Evolutionary conservation across 306 rosid genomes (phyloP).

Genomic region (Pterocarpus macrocarpus): DNA sequence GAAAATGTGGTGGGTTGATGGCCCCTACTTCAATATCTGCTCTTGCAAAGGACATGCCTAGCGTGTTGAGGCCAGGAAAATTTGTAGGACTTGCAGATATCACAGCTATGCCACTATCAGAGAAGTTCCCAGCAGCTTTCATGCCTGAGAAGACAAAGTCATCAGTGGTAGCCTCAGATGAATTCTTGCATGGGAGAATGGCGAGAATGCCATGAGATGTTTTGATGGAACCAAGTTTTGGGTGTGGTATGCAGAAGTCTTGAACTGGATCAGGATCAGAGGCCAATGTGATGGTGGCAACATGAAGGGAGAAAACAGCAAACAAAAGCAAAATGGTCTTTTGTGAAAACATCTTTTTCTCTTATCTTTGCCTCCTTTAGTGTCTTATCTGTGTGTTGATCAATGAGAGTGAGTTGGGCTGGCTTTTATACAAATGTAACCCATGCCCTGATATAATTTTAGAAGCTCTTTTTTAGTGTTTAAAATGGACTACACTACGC

Average conservation of each 20-base stretch:
- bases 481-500: slow-evolving; percentile 2
- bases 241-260: slow-evolving; percentile 88
- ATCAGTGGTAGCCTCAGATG: slow-evolving; percentile 67
- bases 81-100: slow-evolving; percentile 62
- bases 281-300: slow-evolving; percentile 51
- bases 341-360: slow-evolving; percentile 55
- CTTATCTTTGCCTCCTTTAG: neutral
- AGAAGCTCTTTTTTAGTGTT: neutral
- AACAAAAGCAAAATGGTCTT: slow-evolving; percentile 45
- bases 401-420: slow-evolving; percentile 35
- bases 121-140: slow-evolving; percentile 69
- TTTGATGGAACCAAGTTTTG: slow-evolving; percentile 52
- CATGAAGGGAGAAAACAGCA: slow-evolving; percentile 47
- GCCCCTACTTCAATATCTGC: slow-evolving; percentile 80
- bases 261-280: slow-evolving; percentile 96
- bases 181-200: slow-evolving; percentile 78
- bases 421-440: slow-evolving; percentile 61
- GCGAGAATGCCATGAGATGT: slow-evolving; percentile 41
- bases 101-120: slow-evolving; percentile 66
- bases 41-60: slow-evolving; percentile 85
- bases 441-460: neutral
- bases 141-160: slow-evolving; percentile 77
- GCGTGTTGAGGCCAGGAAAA: slow-evolving; percentile 86
- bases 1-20: slow-evolving; percentile 89
- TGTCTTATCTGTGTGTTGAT: neutral